Evolutionary conservation across 768 basidiomycete species (phyloP), one percentile per base, ranked within the genome.

Genomic region (Pulveroboletus sp.): DNA sequence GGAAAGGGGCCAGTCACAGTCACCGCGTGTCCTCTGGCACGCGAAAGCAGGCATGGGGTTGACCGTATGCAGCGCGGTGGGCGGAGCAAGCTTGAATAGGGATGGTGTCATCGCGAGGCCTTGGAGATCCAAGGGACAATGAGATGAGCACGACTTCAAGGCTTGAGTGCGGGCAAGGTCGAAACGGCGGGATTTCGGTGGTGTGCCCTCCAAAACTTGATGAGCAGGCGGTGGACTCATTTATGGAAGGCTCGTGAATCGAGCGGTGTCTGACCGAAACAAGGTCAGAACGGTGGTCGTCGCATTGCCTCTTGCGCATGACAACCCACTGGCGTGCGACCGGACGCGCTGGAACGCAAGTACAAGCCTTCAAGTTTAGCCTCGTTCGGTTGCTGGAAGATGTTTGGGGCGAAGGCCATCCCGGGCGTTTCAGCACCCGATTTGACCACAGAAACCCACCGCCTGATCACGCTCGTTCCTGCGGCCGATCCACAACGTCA

Each of bases 1-100:
- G 46, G 51, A 67, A 66, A 57, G 57, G 57, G 54, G 62, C 28
- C 55, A 56, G 47, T 54, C 54, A 52, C 48, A 41, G 46, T 45
- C 30, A 12, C 46, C 49, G 32, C 59, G 51, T 63, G 61, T 17
- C 33, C 8, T 17, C 9, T 11, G 46, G 43, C 60, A 60, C 46
- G 60, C 61, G 52, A 40, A 24, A 33, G 37, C 28, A 44, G 54
- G 49, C 45, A 54, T 41, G 37, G 6, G 1, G 15, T 17, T 6
- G 32, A 14, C 15, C 15, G 26, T 32, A 35, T 30, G 8, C 24
- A 21, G 21, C n/a, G 28, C 7, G 24, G 10, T 17, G 31, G 43
- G 21, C 33, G 8, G 27, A 11, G 15, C 36, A 32, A 40, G n/a
- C 36, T n/a, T 7, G n/a, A 35, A 9, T 15, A 11, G 8, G 44